Conservation (phyloP, 2,329 filamentous ascomycete species). For the Ciborinia camelliae region DNA sequence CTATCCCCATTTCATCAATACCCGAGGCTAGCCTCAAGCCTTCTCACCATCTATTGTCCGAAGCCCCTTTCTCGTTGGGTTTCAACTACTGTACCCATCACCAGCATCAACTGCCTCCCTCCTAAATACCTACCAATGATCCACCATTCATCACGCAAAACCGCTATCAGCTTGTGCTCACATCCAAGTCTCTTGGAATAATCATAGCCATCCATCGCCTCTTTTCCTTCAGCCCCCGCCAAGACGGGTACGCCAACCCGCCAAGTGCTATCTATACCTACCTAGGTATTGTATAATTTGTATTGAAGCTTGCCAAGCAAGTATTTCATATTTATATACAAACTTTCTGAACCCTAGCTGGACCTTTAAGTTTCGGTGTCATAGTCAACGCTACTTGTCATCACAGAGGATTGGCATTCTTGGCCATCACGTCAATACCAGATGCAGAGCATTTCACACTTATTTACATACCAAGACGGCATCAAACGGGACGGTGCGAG, state of each 20-base stretch:
- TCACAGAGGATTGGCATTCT: conserved; percentile 14
- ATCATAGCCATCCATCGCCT: too few species aligned
- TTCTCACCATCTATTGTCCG: too few species aligned
- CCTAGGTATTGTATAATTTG: too few species aligned
- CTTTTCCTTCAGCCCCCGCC: neutral
- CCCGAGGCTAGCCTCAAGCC: neutral
- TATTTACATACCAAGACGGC: conserved; percentile 5
- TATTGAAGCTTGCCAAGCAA: neutral
- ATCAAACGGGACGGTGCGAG: conserved; percentile 4
- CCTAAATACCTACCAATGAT: too few species aligned
- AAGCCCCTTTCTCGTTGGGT: too few species aligned
- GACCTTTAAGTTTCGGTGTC: neutral
- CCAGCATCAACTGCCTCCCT: too few species aligned
- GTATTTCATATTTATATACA: neutral
- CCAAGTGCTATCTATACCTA: too few species aligned
- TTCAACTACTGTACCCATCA: too few species aligned
- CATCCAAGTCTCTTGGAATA: too few species aligned
- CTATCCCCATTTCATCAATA: neutral
- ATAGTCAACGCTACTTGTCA: conserved; percentile 6
- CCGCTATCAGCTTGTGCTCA: too few species aligned
- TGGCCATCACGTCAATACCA: neutral
- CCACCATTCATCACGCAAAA: too few species aligned
- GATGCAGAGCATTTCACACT: neutral
- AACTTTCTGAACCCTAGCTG: neutral
- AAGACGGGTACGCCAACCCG: conserved; percentile 4